Percentiles rank a stretch among this genome's conserved stretches.
phyloP scores from a whole-genome alignment of 176 grass and related monocot species.

The Eleusine indica region DNA sequence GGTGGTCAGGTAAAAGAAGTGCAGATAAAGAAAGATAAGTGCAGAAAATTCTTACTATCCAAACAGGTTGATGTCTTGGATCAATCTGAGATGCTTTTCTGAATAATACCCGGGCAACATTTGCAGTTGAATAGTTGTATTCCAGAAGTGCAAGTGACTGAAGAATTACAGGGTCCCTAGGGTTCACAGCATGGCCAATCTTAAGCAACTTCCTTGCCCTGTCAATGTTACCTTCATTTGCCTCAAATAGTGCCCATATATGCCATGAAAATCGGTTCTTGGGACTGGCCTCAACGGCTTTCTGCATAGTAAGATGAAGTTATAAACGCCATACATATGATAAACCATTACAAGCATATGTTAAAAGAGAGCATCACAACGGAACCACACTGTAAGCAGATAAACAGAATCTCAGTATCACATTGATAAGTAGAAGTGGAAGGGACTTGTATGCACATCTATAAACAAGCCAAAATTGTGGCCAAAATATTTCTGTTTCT shows the following conservation, averaged over 20 bases:
- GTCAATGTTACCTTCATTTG: conserved; percentile 67
- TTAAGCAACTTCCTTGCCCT: conserved; percentile 94
- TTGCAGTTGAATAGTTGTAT: conserved; percentile 75
- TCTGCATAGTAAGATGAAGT: conserved; percentile 48
- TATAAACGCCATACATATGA: conserved; percentile 4
- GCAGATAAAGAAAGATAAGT: conserved; percentile 6
- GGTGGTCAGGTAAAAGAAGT: conserved; percentile 16
- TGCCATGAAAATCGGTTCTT: conserved; percentile 99
- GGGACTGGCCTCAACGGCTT: conserved; percentile 88
- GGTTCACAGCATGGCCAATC: conserved; percentile 93
- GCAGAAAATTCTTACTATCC: conserved; percentile 75
- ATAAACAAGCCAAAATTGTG: not conserved
- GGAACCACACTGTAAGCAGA: not conserved
- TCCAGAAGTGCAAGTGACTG: conserved; percentile 94
- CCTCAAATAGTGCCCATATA: conserved; percentile 95
- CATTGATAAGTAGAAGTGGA: not conserved
- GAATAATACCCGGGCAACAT: conserved; percentile 78
- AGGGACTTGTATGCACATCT: not conserved
- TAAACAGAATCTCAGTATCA: conserved; percentile 5
- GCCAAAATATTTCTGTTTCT: conserved; percentile 17
- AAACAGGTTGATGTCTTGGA: conserved; percentile 90
- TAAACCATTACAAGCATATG: conserved; percentile 15
- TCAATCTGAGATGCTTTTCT: conserved; percentile 92
- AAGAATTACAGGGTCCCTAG: conserved; percentile 87
- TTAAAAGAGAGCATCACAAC: not conserved